Percentiles rank a stretch among this genome's conserved stretches.
These are phyloP conservation scores for Saturnispora galanensis DNA, from an alignment of 805 yeast species.

Conservation along the genomic window DNA sequence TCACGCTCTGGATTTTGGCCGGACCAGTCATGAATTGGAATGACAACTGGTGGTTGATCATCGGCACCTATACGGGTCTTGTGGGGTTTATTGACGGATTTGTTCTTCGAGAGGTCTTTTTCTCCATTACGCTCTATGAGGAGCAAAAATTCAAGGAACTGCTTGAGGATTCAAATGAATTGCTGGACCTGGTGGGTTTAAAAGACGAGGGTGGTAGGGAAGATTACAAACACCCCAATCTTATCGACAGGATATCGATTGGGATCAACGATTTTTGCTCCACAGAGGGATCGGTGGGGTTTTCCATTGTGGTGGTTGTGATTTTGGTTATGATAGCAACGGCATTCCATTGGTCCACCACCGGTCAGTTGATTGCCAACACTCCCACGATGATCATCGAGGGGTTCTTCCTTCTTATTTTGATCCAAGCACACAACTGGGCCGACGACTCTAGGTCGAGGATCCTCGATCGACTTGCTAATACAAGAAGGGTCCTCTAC, in stretches of 20 bases:
- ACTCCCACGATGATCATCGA: conserved; percentile 38
- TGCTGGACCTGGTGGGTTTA: conserved; percentile 23
- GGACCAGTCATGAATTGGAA: conserved; percentile 30
- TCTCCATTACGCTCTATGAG: conserved; percentile 18
- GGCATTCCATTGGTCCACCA: conserved; percentile 29
- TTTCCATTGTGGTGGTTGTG: conserved; percentile 22
- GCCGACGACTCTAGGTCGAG: conserved; percentile 13
- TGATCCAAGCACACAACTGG: conserved; percentile 31
- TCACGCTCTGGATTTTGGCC: conserved; percentile 29
- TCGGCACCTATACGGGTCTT: conserved; percentile 38
- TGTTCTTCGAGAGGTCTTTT: conserved; percentile 30
- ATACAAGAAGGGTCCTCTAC: conserved; percentile 8
- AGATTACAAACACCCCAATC: conserved; percentile 1
- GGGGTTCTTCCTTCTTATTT: conserved; percentile 30
- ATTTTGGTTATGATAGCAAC: conserved; percentile 27
- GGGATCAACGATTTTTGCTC: conserved; percentile 26
- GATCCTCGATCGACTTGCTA: conserved; percentile 9
- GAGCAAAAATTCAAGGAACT: conserved; percentile 20
- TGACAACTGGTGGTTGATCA: conserved; percentile 36
- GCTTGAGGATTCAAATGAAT: conserved; percentile 25
- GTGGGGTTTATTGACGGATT: conserved; percentile 36
- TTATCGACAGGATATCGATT: conserved; percentile 12
- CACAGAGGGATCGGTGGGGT: conserved; percentile 24
- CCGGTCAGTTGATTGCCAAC: conserved; percentile 32
- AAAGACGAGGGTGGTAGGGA: conserved; percentile 8